Base-by-base conservation (phyloP, 2,329 filamentous ascomycete genomes). In the Botrytis squamosa region DNA sequence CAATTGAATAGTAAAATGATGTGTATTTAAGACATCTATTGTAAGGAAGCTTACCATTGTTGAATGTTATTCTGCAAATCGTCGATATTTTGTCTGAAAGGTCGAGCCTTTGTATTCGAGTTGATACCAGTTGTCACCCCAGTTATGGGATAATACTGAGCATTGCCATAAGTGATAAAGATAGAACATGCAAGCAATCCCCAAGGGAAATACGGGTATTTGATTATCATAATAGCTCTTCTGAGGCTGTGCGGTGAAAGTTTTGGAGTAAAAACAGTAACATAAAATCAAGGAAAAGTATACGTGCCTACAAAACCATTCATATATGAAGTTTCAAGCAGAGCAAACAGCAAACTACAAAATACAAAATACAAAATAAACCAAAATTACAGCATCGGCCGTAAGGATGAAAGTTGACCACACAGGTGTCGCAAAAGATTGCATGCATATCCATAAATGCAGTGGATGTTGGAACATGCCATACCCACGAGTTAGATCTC, bases 41-140 rank as follows among this genome's bases (percentile, higher is more conserved):
- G 49, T 12, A 49, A n/a, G 20, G 20, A 22, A 29, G n/a, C 52
- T 72, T 25, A 72, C 71, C 55, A 72, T 49, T 68, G 49, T 33
- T 74, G 67, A 4, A 22, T 16, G 73, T 78, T 76, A 33, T 77
- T 75, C 42, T 77, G 74, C 12, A 80, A 73, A 71, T 78, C 75
- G 4, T 75, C 38, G 38, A 80, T 78, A 42, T 80, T 76, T 14
- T 72, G 72, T 73, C 79, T 76, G 16, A 73, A 55, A 29, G 78
- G 78, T 64, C 78, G 68, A 14, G 74, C 74, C 20, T 77, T 75
- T 36, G 74, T 70, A 49, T 62, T 63, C 12, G 55, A 40, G 63
- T 73, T 74, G 70, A 75, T 62, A 20, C 76, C 77, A 29, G 77
- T 78, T 25, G 77, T 75, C 40, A 76, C 60, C n/a, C 78, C 78